Evolutionary conservation across 208 protist species (phyloP).

Genomic region (Leishmania lainsoni): DNA sequence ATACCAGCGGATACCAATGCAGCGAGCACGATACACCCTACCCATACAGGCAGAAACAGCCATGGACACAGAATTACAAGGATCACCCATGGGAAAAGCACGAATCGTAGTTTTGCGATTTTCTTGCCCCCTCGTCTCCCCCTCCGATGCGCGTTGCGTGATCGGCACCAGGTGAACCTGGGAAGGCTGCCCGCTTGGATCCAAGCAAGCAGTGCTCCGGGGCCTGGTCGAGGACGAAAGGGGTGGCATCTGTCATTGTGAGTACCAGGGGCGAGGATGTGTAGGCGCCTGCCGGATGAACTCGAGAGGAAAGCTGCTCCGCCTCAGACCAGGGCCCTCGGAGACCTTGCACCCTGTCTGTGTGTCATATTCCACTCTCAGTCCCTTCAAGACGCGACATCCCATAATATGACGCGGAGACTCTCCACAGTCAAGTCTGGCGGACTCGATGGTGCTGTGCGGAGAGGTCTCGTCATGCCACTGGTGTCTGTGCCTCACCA

Average conservation of each 20-base stretch:
- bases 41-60: background rate
- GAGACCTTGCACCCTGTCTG: background rate
- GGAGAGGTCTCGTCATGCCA: background rate
- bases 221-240: background rate
- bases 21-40: background rate
- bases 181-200: background rate
- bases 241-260: background rate
- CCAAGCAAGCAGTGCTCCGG: background rate
- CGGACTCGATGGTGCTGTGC: background rate
- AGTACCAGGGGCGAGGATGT: too few species aligned
- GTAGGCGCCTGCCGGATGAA: background rate
- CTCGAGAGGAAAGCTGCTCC: background rate
- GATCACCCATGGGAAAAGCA: background rate
- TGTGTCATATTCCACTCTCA: background rate
- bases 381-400: background rate
- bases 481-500: background rate
- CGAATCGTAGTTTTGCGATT: background rate
- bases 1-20: background rate
- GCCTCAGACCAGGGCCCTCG: background rate
- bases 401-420: background rate
- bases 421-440: background rate
- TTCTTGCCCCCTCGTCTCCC: background rate
- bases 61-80: background rate
- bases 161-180: background rate
- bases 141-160: background rate